Conservation (phyloP, 768 basidiomycete species). For the Sporobolomyces phaffii region DNA sequence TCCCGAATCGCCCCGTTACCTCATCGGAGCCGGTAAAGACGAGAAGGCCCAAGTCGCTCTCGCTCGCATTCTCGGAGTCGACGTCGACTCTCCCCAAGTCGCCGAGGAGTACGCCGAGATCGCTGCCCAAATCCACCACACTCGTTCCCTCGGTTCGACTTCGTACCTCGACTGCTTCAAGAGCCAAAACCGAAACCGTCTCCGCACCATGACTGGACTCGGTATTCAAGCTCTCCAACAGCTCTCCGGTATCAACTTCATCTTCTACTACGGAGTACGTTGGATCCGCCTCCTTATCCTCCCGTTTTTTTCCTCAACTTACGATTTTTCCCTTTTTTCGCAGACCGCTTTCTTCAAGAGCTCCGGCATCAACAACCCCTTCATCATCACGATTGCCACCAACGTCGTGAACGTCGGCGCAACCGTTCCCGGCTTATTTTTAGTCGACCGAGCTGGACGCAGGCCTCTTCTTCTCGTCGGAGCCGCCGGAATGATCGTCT, state of each 20-base stretch:
- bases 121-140: slow-evolving; percentile 57
- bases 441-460: not conserved
- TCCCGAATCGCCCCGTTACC: slow-evolving; percentile 51
- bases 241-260: slow-evolving; percentile 64
- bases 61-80: slow-evolving; percentile 57
- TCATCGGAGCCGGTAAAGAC: slow-evolving; percentile 57
- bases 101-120: slow-evolving; percentile 54
- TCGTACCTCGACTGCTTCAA: slow-evolving; percentile 65
- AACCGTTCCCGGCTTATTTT: slow-evolving; percentile 15
- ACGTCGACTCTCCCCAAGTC: slow-evolving; percentile 53
- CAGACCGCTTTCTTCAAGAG: slow-evolving; percentile 7
- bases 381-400: slow-evolving; percentile 64
- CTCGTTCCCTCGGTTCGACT: slow-evolving; percentile 57
- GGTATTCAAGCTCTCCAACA: slow-evolving; percentile 69
- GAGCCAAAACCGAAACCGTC: slow-evolving; percentile 52
- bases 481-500: slow-evolving; percentile 70
- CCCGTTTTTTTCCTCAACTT: not conserved
- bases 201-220: slow-evolving; percentile 72
- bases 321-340: not conserved
- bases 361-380: slow-evolving; percentile 48
- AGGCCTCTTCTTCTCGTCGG: slow-evolving; percentile 58
- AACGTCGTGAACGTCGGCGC: slow-evolving; percentile 58
- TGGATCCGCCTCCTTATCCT: too few relatives aligned
- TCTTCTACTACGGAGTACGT: slow-evolving; percentile 50
- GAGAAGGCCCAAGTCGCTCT: slow-evolving; percentile 57